Conservation (phyloP, 2,329 filamentous ascomycete genomes). For the Lachnellula hyalina region DNA sequence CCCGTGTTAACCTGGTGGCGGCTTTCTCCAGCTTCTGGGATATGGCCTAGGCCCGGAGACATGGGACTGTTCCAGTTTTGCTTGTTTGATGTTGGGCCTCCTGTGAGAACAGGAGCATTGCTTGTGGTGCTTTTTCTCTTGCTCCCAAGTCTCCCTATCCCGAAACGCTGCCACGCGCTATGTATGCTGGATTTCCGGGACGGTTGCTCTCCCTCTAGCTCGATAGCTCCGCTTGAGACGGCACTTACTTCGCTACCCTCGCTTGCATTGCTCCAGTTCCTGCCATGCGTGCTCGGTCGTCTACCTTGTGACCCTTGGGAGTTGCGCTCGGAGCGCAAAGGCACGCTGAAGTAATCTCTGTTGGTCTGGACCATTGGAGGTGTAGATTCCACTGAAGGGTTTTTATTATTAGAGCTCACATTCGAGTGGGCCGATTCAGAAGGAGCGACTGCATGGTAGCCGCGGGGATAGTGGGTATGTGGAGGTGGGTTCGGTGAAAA, state of each 20-base stretch:
- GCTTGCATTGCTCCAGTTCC: slow-evolving; percentile 23
- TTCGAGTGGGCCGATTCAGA: slow-evolving; percentile 17
- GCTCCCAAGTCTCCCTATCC: slow-evolving; percentile 30
- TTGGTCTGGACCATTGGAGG: slow-evolving; percentile 14
- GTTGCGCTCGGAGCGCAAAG: slow-evolving; percentile 10
- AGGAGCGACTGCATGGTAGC: slow-evolving; percentile 20
- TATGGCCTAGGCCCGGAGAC: slow-evolving; percentile 11
- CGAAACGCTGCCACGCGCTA: slow-evolving; percentile 10
- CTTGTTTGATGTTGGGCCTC: neutral
- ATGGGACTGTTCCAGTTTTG: slow-evolving; percentile 4
- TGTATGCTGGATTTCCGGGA: slow-evolving; percentile 7
- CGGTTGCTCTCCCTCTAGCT: slow-evolving; percentile 15
- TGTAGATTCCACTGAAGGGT: slow-evolving; percentile 14
- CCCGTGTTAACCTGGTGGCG: slow-evolving; percentile 9
- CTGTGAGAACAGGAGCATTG: neutral
- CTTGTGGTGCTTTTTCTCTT: neutral
- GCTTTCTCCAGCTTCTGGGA: slow-evolving; percentile 22
- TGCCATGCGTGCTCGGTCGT: slow-evolving; percentile 18
- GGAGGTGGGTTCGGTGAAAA: slow-evolving; percentile 16
- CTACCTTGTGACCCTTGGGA: slow-evolving; percentile 11
- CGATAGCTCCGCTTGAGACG: slow-evolving; percentile 10
- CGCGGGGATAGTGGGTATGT: slow-evolving; percentile 12
- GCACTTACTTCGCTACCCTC: slow-evolving; percentile 11
- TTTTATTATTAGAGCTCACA: slow-evolving; percentile 6
- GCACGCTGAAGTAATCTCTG: slow-evolving; percentile 19